phyloP scores from a whole-genome alignment of 441 rosid species.

The Sinapis alba region DNA sequence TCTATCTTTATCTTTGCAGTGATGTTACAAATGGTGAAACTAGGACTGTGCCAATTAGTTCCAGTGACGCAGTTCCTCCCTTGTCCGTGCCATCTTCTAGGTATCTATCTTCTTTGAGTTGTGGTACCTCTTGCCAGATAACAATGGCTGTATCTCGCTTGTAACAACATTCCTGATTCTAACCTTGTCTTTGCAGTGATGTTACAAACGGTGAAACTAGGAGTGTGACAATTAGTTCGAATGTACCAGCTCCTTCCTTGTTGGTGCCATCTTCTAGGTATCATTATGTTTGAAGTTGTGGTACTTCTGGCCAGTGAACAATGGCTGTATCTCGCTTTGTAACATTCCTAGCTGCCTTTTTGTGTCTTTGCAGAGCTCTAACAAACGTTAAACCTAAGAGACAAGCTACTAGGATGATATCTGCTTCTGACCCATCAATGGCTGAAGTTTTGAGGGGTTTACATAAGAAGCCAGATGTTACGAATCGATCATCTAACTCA shows the following conservation, averaged over 20 bases:
- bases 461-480: slow-evolving; percentile 39
- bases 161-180: too few species aligned
- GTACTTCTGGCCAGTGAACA: not conserved
- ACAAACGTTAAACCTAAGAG: not conserved
- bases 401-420: not conserved
- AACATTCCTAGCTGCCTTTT: not conserved
- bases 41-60: slow-evolving; percentile 46
- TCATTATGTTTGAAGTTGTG: too few species aligned
- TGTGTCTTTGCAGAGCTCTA: not conserved
- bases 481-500: not conserved
- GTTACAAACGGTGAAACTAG: slow-evolving; percentile 39
- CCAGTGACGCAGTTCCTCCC: not conserved
- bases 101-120: too few species aligned
- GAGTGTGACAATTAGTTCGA: slow-evolving; percentile 41
- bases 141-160: too few species aligned
- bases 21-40: slow-evolving; percentile 36
- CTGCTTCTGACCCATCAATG: slow-evolving; percentile 44
- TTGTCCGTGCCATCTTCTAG: too few species aligned
- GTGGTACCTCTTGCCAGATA: too few species aligned
- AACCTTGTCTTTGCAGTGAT: too few species aligned
- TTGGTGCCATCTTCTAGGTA: not conserved
- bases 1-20: not conserved
- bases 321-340: not conserved
- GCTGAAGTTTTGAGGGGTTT: slow-evolving; percentile 73
- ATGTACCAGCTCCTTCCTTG: not conserved